Evolutionary conservation across 495 filamentous ascomycete genomes (phyloP).

Genomic region (Parmelia sp.): DNA sequence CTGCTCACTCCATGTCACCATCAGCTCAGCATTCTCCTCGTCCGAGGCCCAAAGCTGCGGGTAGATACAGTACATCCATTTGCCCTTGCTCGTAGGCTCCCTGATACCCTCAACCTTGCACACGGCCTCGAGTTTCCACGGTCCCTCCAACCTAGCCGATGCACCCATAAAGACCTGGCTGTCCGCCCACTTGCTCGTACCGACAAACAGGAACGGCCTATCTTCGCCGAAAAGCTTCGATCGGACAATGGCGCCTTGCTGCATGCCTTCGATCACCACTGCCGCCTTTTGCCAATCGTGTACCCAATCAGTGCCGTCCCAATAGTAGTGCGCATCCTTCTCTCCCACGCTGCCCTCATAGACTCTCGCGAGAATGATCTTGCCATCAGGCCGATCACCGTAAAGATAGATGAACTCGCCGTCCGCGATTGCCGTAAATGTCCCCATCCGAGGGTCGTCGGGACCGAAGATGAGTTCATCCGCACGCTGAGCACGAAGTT

Average conservation of each 20-base stretch:
- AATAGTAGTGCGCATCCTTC: conserved; percentile 3
- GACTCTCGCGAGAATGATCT: conserved; percentile 26
- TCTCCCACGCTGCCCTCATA: not conserved
- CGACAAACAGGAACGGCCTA: conserved; percentile 27
- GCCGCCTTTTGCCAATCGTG: conserved; percentile 9
- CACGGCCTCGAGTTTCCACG: conserved; percentile 26
- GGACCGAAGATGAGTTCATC: conserved; percentile 8
- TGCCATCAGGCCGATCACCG: conserved; percentile 18
- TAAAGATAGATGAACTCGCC: conserved; percentile 23
- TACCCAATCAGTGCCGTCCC: conserved; percentile 22
- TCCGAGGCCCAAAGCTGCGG: conserved; percentile 29
- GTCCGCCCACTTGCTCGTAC: conserved; percentile 25
- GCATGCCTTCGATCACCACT: conserved; percentile 21
- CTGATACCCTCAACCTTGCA: conserved; percentile 19
- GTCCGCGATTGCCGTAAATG: conserved; percentile 18
- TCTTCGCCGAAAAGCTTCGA: conserved; percentile 28
- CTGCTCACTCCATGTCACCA: conserved; percentile 30
- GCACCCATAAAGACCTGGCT: conserved; percentile 25
- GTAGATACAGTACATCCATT: conserved; percentile 29
- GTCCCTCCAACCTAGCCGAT: conserved; percentile 22
- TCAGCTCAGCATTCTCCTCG: conserved; percentile 23
- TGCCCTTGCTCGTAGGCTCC: conserved; percentile 8
- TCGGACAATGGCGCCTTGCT: conserved; percentile 28
- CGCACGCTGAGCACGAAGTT: conserved; percentile 8
- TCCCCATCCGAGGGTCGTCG: conserved; percentile 26